These are phyloP conservation scores for Sanghuangporus weigelae DNA, from an alignment of 1,284 basidiomycete species.

Conservation along the genomic window DNA sequence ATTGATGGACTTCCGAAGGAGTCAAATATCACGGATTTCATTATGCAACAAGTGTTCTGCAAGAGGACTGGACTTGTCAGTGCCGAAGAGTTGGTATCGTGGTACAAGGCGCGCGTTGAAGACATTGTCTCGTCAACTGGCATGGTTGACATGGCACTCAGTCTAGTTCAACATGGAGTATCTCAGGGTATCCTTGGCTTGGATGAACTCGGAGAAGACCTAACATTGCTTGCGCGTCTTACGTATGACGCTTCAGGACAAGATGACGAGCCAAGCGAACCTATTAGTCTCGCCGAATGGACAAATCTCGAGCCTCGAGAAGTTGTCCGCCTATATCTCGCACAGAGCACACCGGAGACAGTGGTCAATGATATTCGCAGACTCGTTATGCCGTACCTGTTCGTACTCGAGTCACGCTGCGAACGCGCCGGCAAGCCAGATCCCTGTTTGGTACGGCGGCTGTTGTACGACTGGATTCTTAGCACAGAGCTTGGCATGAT, in stretches of 20 bases:
- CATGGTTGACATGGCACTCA: constrained; percentile 74
- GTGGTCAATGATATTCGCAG: constrained; percentile 68
- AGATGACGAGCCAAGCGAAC: constrained; percentile 34
- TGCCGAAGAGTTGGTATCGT: constrained; percentile 48
- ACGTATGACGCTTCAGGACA: constrained; percentile 72
- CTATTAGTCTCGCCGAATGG: constrained; percentile 80
- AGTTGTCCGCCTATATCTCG: constrained; percentile 71
- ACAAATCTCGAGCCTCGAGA: constrained; percentile 54
- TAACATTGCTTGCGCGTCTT: constrained; percentile 77
- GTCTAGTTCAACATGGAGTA: constrained; percentile 79
- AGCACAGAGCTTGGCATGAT: constrained; percentile 59
- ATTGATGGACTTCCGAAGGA: constrained; percentile 4
- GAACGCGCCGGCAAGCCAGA: constrained; percentile 75
- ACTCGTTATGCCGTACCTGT: constrained; percentile 87
- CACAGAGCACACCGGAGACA: constrained; percentile 57
- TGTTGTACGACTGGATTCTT: constrained; percentile 77
- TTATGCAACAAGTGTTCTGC: neutral
- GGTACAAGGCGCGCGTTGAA: constrained; percentile 71
- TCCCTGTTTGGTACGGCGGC: constrained; percentile 49
- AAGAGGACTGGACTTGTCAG: constrained; percentile 2
- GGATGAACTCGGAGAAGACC: constrained; percentile 85
- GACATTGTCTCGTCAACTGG: constrained; percentile 62
- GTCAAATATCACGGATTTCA: constrained; percentile 6
- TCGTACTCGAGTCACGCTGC: constrained; percentile 79
- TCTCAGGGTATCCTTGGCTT: constrained; percentile 74